Evolutionary conservation across 441 rosid genomes (phyloP), one percentile per base, ranked within the genome.

Genomic region (Biscutella laevigata): DNA sequence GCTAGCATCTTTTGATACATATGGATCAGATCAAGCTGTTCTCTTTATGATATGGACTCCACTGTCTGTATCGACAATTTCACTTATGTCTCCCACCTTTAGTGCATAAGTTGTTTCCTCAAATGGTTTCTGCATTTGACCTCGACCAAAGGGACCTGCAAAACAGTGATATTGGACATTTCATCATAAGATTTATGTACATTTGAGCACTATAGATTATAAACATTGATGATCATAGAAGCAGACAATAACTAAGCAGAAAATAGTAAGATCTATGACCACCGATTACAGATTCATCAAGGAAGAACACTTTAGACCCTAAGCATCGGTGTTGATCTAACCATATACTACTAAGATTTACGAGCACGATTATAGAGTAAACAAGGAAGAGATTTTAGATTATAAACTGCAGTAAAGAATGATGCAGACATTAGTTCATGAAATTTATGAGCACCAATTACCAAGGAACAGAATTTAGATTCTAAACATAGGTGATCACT

Each of bases 111-210:
- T 79, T 2, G 88, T 82, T 34, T 85, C 91, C 71, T 91, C 96
- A 29, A 91, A 91, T 33, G 98, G 94, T 71, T 88, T 91, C 74
- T 91, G 96, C 98, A 91, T 91, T 82, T 88, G 94, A 21, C 98
- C 95, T 33, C 75, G 65, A 13, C 95, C 94, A 65, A 91, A 91
- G 19, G 84, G 77, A 50, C 96, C 96, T 88, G 78, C 50, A 63
- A 32, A 47, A 7, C 33, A 2, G 32, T 27, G 32, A 33, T 19
- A 57, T 59, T 6, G 0, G 15, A 7, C 27, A 42, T 11, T 37
- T 16, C 51, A 14, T 22, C 2, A 4, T 8, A 35, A 53, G 24
- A 12, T 33, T 3, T 7, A 4, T 19, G 2, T n/a, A n/a, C n/a
- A n/a, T n/a, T n/a, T n/a, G n/a, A 12, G 6, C 14, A 19, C 1